phyloP scores from a whole-genome alignment of 1,284 basidiomycete species.

The Ustilago trichophora region DNA sequence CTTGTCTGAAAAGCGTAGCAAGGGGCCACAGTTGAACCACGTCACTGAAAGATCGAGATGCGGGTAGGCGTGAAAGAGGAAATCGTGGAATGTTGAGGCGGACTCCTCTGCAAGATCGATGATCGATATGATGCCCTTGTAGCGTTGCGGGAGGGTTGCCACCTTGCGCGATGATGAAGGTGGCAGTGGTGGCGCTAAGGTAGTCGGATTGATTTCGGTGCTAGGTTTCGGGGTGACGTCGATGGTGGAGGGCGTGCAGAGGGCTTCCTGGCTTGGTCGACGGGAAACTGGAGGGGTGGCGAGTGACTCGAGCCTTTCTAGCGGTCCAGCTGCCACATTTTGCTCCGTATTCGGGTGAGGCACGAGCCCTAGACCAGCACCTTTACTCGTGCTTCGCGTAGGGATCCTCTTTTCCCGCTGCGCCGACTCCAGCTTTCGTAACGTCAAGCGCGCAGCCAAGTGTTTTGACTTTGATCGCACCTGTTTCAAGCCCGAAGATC shows the following conservation, averaged over 20 bases:
- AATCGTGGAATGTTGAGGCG: conserved; percentile 48
- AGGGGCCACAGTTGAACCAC: conserved; percentile 44
- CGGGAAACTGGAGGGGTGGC: conserved; percentile 37
- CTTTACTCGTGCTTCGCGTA: conserved; percentile 9
- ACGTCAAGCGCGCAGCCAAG: conserved; percentile 10
- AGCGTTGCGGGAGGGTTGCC: conserved; percentile 5
- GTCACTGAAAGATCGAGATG: conserved; percentile 48
- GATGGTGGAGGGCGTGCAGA: no score
- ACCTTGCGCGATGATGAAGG: no score
- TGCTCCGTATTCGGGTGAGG: no score
- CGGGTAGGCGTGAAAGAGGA: conserved; percentile 51
- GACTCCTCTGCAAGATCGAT: conserved; percentile 50
- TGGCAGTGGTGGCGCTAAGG: no score
- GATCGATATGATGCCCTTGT: conserved; percentile 21
- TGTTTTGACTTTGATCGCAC: conserved; percentile 18
- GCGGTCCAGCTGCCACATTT: no score
- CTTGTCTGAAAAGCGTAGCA: conserved; percentile 53
- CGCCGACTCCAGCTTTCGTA: conserved; percentile 22
- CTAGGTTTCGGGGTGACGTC: no score
- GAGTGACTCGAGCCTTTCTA: conserved; percentile 26
- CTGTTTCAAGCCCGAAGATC: background rate
- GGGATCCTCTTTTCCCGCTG: conserved; percentile 1
- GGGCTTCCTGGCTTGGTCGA: conserved; percentile 4
- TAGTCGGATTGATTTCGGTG: no score
- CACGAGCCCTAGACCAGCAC: background rate